phyloP scores from a whole-genome alignment of 1,284 basidiomycete species.

The Rugosomyces carneus region DNA sequence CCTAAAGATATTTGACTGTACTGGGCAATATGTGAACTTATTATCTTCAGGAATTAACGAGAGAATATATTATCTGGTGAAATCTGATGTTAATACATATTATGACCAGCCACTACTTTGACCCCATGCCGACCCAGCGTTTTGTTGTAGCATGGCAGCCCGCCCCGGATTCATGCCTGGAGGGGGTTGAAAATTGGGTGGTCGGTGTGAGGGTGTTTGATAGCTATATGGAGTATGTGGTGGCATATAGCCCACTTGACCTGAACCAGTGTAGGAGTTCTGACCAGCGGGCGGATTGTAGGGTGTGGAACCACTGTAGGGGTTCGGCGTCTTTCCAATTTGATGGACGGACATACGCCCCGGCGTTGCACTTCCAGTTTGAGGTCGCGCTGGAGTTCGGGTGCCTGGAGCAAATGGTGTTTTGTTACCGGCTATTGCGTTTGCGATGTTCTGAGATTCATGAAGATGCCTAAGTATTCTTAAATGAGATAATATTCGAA shows the following conservation, averaged over 20 bases:
- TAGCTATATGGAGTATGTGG: constrained; percentile 47
- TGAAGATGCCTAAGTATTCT: constrained; percentile 56
- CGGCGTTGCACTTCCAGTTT: constrained; percentile 60
- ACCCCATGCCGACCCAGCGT: constrained; percentile 22
- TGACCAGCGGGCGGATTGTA: constrained; percentile 24
- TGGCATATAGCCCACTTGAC: constrained; percentile 21
- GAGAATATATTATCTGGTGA: constrained; percentile 9
- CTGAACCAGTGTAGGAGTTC: not conserved
- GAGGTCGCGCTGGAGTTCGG: constrained; percentile 69
- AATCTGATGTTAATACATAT: constrained; percentile 13
- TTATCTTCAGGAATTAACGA: no score
- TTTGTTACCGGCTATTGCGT: constrained; percentile 52
- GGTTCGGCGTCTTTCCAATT: constrained; percentile 66
- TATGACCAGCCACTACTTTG: constrained; percentile 20
- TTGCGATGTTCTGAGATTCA: constrained; percentile 68
- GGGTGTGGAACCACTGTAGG: constrained; percentile 50
- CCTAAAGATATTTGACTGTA: not conserved
- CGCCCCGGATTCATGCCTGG: constrained; percentile 59
- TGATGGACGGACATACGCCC: constrained; percentile 71
- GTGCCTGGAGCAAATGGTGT: constrained; percentile 74
- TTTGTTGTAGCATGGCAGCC: constrained; percentile 56
- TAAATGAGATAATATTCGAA: constrained; percentile 9
- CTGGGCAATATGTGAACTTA: not conserved
- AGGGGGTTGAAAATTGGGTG: constrained; percentile 37
- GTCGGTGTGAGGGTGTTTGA: constrained; percentile 54